Percentiles rank a stretch among this genome's conserved stretches.
Conservation (phyloP, 495 filamentous ascomycete genomes). For the Cladorrhinum samala region DNA sequence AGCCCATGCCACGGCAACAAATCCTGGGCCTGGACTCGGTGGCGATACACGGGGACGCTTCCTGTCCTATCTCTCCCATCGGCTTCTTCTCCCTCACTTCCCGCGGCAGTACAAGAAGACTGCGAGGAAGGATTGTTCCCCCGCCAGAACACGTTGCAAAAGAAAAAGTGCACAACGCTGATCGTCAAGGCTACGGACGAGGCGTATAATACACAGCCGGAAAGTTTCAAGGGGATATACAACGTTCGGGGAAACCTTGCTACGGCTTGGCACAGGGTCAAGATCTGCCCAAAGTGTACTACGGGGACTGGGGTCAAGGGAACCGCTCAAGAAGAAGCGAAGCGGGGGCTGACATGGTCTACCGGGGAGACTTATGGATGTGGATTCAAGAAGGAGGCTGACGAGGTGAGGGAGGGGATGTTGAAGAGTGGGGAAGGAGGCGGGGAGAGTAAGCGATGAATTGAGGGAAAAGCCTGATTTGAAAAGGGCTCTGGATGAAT, state of each 20-base stretch:
- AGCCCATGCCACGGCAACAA: slow-evolving; percentile 31
- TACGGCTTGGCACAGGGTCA: slow-evolving; percentile 49
- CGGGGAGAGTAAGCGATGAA: too few species aligned
- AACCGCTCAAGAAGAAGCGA: too few species aligned
- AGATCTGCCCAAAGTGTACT: slow-evolving; percentile 25
- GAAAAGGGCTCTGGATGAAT: too few species aligned
- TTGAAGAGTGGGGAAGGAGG: too few species aligned
- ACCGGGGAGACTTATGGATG: slow-evolving; percentile 26
- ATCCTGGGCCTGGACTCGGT: slow-evolving; percentile 51
- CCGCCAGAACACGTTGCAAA: neutral
- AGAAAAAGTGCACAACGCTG: slow-evolving; percentile 33
- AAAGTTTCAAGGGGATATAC: slow-evolving; percentile 44
- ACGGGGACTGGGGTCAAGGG: neutral
- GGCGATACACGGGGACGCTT: slow-evolving; percentile 35
- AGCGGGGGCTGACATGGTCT: slow-evolving; percentile 14
- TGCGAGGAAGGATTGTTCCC: neutral
- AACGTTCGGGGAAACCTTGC: slow-evolving; percentile 52
- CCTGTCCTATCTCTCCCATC: slow-evolving; percentile 6
- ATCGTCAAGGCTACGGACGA: slow-evolving; percentile 55
- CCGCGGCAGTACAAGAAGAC: neutral
- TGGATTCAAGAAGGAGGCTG: slow-evolving; percentile 24
- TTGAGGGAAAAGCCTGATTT: too few species aligned
- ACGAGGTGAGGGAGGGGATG: too few species aligned
- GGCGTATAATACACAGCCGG: slow-evolving; percentile 52
- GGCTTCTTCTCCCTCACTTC: neutral